Evolutionary conservation across 768 basidiomycete genomes (phyloP), one percentile per base, ranked within the genome.

Genomic region (Lentinula lateritia): DNA sequence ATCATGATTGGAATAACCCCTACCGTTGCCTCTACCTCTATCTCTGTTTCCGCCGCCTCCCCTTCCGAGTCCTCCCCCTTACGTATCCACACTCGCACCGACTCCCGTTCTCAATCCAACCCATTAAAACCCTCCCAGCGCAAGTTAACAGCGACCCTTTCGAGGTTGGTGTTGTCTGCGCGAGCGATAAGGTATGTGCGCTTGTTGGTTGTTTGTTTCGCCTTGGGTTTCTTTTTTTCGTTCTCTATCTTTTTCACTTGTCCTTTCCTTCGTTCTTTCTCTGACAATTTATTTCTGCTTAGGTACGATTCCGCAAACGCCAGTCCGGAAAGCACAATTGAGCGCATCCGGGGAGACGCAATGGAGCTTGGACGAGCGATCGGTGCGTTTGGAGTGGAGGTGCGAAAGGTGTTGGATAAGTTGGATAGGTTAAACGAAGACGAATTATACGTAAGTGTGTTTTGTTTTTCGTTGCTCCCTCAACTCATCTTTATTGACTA

Each of bases 101-200:
- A 16, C 45, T 9, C 16, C n/a, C 18, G 3, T 6, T 6, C 43
- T 16, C 43, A 46, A 46, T 20, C 45, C 20, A 20, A 86, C 2
- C 76, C 88, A 7, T 77, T 93, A 46, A 93, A 93, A 72, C 88
- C 89, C 6, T 85, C 86, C 0, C 92, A 93, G 61, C 81, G 92
- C 56, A 92, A 92, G 67, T 89, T 96, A 36, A 92, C 93, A 2
- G 91, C 93, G 7, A 93, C 93, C 0, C 77, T 96, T 8, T 95
- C 92, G 18, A 89, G 95, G 70, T 79, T 98, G 34, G 91, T 96
- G 35, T 83, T 97, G 2, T 92, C 90, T 7, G 87, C 92, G n/a
- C 88, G 96, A 53, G 93, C 95, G 0, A 88, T 92, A 74, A 86
- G 90, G 67, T 92, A 90, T 63, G 88, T 16, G 20, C 1, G 8